A percentile compares a stretch with the other conserved stretches of the same genome.
Conservation (phyloP, 2,329 filamentous ascomycete species). For the Bipolaris gigantea region DNA sequence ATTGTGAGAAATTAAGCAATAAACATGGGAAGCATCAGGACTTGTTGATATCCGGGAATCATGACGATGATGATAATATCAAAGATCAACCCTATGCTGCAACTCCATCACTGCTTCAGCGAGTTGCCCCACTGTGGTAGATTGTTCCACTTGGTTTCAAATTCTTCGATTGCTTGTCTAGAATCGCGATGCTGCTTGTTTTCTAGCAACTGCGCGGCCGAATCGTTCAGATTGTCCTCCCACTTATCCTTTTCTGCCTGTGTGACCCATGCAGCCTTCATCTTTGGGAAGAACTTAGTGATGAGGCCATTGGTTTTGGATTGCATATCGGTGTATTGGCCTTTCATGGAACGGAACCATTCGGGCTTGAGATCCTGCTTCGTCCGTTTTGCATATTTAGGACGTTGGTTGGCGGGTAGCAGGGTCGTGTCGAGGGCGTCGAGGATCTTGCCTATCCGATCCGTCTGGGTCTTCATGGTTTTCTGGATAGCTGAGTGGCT, state of each 20-base stretch:
- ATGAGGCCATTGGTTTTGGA: neutral
- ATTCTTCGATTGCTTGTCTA: neutral
- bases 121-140: neutral
- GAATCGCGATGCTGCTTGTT: neutral
- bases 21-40: no score
- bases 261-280: neutral
- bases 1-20: no score
- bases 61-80: no score
- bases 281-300: neutral
- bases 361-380: neutral
- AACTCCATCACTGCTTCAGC: neutral
- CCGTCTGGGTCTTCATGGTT: conserved; percentile 1
- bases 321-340: neutral
- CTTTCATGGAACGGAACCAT: neutral
- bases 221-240: neutral
- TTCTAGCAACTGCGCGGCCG: neutral
- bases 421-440: conserved; percentile 1
- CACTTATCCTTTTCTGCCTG: neutral
- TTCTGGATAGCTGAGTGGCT: neutral
- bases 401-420: neutral
- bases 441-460: neutral
- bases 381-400: neutral
- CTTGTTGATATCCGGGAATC: no score
- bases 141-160: neutral
- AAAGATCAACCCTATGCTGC: no score